phyloP scores from a whole-genome alignment of 768 basidiomycete species.

The Boletales sp. region DNA sequence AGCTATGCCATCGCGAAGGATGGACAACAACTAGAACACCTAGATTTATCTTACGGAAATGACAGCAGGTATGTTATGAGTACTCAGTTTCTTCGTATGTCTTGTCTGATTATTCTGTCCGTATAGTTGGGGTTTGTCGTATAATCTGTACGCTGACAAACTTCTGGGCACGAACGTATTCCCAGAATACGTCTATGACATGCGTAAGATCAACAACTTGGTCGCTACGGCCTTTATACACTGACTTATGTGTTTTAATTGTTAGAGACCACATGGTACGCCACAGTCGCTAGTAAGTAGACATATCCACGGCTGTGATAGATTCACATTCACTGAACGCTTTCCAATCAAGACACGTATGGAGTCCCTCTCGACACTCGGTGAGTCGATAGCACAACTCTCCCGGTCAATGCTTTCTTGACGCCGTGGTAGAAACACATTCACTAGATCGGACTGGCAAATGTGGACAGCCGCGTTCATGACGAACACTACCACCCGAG shows the following conservation, averaged over 20 bases:
- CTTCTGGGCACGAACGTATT: slow-evolving; percentile 54
- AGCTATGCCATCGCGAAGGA: slow-evolving; percentile 47
- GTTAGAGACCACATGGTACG: slow-evolving; percentile 16
- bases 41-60: slow-evolving; percentile 55
- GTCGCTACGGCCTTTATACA: background rate
- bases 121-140: slow-evolving; percentile 53
- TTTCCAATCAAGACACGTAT: slow-evolving; percentile 10
- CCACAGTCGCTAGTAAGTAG: slow-evolving; percentile 14
- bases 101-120: background rate
- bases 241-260: background rate
- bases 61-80: slow-evolving; percentile 36
- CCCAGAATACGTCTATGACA: slow-evolving; percentile 20
- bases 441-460: slow-evolving; percentile 62
- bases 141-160: slow-evolving; percentile 63
- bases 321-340: background rate
- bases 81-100: background rate
- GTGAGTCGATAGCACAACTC: background rate
- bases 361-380: slow-evolving; percentile 22
- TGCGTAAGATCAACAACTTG: slow-evolving; percentile 7
- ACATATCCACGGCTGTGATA: too few relatives aligned
- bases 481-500: slow-evolving; percentile 41
- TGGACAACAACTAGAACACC: slow-evolving; percentile 35
- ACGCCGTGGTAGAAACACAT: slow-evolving; percentile 39
- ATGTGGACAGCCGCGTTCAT: slow-evolving; percentile 55
- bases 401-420: background rate